These are phyloP conservation scores for Scytalidium sp. DNA, from an alignment of 2,329 filamentous ascomycete genomes.

Conservation along the genomic window DNA sequence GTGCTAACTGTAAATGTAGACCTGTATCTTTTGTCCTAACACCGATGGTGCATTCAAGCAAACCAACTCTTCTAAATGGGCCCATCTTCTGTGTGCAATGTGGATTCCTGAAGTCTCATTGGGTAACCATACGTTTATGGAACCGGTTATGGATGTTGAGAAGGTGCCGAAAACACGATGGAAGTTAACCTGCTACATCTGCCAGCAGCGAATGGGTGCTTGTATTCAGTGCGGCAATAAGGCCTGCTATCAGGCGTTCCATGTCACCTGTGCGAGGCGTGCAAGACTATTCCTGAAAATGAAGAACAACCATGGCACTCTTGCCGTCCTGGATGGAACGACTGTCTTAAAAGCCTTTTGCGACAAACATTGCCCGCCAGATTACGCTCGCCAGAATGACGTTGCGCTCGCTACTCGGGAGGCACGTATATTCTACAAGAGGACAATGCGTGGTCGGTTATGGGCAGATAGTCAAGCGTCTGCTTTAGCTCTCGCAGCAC, in stretches of 20 bases:
- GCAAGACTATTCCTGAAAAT: slow-evolving; percentile 90
- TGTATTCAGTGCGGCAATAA: slow-evolving; percentile 99
- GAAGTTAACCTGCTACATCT: slow-evolving; percentile 95
- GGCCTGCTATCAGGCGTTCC: slow-evolving; percentile 93
- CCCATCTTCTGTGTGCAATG: slow-evolving; percentile 92
- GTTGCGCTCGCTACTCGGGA: slow-evolving; percentile 77
- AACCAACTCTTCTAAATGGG: slow-evolving; percentile 94
- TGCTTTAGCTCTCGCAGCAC: slow-evolving; percentile 75
- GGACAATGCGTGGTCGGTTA: slow-evolving; percentile 80
- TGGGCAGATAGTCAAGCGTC: slow-evolving; percentile 91
- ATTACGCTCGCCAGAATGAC: slow-evolving; percentile 83
- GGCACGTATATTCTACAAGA: slow-evolving; percentile 85
- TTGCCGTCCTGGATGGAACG: slow-evolving; percentile 73
- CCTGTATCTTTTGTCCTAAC: slow-evolving; percentile 98
- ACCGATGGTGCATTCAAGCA: slow-evolving; percentile 98
- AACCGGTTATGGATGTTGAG: slow-evolving; percentile 96
- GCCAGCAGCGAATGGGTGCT: slow-evolving; percentile 94
- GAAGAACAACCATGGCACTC: slow-evolving; percentile 83
- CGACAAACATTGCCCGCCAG: slow-evolving; percentile 87
- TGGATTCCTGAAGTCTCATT: slow-evolving; percentile 98
- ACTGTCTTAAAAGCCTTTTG: slow-evolving; percentile 92
- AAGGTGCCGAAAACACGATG: slow-evolving; percentile 94
- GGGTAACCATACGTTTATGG: slow-evolving; percentile 96
- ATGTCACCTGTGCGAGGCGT: slow-evolving; percentile 90
- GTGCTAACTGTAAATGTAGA: slow-evolving; percentile 42